Conservation (phyloP, 805 yeast genomes). For the Candida boleticola region DNA sequence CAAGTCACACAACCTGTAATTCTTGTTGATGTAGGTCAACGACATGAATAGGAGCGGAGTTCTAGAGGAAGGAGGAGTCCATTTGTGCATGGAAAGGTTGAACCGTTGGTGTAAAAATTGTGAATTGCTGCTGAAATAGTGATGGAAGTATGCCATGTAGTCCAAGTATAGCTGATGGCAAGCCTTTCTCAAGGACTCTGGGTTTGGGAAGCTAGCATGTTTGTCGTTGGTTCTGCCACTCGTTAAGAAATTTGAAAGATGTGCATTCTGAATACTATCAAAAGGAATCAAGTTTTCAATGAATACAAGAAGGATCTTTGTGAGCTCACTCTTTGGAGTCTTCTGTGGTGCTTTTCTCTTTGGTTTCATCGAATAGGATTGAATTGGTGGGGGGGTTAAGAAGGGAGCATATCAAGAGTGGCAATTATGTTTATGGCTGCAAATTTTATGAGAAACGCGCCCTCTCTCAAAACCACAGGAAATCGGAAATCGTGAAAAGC, state of each 20-base stretch:
- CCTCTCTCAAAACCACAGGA: too few relatives aligned
- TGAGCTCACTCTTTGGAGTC: too few relatives aligned
- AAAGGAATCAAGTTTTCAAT: conserved; percentile 22
- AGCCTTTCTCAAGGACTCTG: neutral
- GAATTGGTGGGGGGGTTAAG: too few relatives aligned
- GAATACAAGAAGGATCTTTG: conserved; percentile 12
- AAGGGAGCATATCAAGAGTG: too few relatives aligned
- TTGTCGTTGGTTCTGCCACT: too few relatives aligned
- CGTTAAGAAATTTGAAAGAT: conserved; percentile 13
- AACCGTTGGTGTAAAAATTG: conserved; percentile 12
- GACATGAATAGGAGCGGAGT: conserved; percentile 16
- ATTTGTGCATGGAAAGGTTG: conserved; percentile 19
- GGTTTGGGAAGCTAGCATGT: neutral
- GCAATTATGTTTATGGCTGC: too few relatives aligned
- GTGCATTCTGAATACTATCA: conserved; percentile 13
- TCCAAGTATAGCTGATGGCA: conserved; percentile 11
- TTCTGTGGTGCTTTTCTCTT: too few relatives aligned
- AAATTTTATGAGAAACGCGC: too few relatives aligned
- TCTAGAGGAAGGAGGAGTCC: conserved; percentile 12
- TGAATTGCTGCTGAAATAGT: conserved; percentile 14
- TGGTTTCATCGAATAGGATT: too few relatives aligned
- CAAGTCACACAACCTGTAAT: conserved; percentile 16
- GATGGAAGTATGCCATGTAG: conserved; percentile 18
- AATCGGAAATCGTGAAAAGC: too few relatives aligned
- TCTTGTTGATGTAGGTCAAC: conserved; percentile 17